phyloP scores from a whole-genome alignment of 805 yeast species.

The Starmerella vaccinii region DNA sequence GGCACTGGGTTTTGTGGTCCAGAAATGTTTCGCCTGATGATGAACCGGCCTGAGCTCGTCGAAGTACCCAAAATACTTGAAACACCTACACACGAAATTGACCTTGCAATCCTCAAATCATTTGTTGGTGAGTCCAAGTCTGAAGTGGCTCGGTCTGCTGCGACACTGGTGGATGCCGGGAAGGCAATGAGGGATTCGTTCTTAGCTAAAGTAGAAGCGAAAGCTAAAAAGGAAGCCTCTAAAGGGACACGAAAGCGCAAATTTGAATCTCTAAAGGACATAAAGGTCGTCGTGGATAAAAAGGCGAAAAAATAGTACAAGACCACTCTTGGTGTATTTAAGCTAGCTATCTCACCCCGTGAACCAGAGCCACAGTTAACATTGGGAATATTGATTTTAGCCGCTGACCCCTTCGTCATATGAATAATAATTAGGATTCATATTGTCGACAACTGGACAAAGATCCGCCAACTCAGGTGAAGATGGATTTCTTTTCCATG shows the following conservation, averaged over 20 bases:
- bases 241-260: background rate
- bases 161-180: slow-evolving; percentile 49
- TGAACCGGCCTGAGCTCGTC: slow-evolving; percentile 53
- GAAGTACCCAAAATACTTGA: slow-evolving; percentile 75
- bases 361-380: no score
- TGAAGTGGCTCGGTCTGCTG: slow-evolving; percentile 42
- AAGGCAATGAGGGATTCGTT: slow-evolving; percentile 61
- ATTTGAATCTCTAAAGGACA: background rate
- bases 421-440: background rate
- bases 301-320: background rate
- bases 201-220: slow-evolving; percentile 51
- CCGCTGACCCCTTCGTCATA: background rate
- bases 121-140: slow-evolving; percentile 46
- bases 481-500: slow-evolving; percentile 44
- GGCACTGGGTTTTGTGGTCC: slow-evolving; percentile 86
- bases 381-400: no score
- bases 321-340: no score
- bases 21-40: slow-evolving; percentile 68
- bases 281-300: slow-evolving; percentile 5
- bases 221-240: slow-evolving; percentile 31
- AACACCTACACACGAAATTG: slow-evolving; percentile 52
- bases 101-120: slow-evolving; percentile 72
- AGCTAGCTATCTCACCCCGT: no score
- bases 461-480: background rate
- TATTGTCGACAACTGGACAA: background rate